These are phyloP conservation scores for Aspergillus aculeatinus DNA, from an alignment of 2,329 filamentous ascomycete genomes.

Conservation along the genomic window DNA sequence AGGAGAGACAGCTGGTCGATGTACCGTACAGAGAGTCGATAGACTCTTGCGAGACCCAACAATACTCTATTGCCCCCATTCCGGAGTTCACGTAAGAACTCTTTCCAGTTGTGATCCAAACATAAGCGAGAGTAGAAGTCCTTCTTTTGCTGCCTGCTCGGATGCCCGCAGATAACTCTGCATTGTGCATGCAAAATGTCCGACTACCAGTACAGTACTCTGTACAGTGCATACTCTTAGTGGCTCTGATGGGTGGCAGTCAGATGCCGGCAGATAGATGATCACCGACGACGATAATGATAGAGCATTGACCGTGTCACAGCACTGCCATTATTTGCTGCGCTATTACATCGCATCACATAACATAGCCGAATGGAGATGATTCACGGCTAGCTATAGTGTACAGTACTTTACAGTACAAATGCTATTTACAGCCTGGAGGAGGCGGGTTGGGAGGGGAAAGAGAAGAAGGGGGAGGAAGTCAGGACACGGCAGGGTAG, in stretches of 20 bases:
- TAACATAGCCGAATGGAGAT: background rate
- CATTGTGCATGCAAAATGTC: background rate
- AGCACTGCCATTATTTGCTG: background rate
- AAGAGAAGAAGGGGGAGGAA: background rate
- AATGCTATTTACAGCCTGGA: too few relatives aligned
- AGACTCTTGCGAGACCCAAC: background rate
- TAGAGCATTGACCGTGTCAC: background rate
- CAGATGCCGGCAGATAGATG: background rate
- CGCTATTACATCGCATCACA: constrained; percentile 1
- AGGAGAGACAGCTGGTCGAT: background rate
- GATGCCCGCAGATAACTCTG: constrained; percentile 8
- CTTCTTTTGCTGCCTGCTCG: background rate
- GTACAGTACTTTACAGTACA: too few relatives aligned
- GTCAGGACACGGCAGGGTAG: background rate
- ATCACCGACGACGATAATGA: background rate
- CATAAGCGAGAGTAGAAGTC: background rate
- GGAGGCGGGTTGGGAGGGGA: too few relatives aligned
- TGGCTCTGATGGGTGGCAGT: background rate
- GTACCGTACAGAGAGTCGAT: background rate
- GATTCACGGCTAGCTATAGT: too few relatives aligned
- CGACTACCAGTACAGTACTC: background rate
- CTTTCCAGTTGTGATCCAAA: background rate
- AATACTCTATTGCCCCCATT: background rate
- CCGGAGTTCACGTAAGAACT: background rate
- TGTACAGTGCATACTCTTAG: background rate